Base-by-base conservation (phyloP, 192 early-diverging fungal species). In the Rhizophagus clarus region DNA sequence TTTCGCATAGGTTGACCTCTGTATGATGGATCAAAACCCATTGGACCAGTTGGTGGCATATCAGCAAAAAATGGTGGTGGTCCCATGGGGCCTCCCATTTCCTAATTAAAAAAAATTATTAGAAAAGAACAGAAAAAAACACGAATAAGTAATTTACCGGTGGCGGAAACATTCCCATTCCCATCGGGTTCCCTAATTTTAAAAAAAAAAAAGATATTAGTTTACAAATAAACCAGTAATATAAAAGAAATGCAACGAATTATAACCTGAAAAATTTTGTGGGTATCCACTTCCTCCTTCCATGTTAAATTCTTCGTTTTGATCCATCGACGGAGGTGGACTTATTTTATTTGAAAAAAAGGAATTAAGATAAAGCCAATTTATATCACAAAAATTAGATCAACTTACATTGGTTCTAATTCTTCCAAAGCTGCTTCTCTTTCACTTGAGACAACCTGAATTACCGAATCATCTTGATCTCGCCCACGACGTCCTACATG, bases 31-130 rank as follows among this genome's bases (percentile, higher is more conserved):
- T 78, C 76, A 68, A 67, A 78, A 5, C 76, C 76, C 76, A 78
- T 78, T 34, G 76, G 76, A 49, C 76, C 76, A 31, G 76, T 68
- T 78, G 76, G 76, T 34, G 85, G 74, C 84, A 89, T 87, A 51
- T 87, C 88, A 24, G 83, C 76, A 42, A 84, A 80, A 51, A 72
- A 78, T 3, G 81, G 74, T 1, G 60, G 74, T n/a, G 74, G 64
- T 29, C 74, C 63, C 45, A 76, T 77, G 22, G 60, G 81, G 24
- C 61, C 73, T 67, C 80, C 80, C 22, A 69, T 66, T 49, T 82
- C 85, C 85, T 86, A 74, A n/a, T 70, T 10, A n/a, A 32, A 29
- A 26, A 51, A n/a, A 45, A 56, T 40, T n/a, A 40, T 17, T 37
- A 70, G 1, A 37, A 14, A 34, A 10, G 28, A 34, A 37, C 20